Conservation (phyloP, 2,329 filamentous ascomycete species). For the Monilinia fructigena region DNA sequence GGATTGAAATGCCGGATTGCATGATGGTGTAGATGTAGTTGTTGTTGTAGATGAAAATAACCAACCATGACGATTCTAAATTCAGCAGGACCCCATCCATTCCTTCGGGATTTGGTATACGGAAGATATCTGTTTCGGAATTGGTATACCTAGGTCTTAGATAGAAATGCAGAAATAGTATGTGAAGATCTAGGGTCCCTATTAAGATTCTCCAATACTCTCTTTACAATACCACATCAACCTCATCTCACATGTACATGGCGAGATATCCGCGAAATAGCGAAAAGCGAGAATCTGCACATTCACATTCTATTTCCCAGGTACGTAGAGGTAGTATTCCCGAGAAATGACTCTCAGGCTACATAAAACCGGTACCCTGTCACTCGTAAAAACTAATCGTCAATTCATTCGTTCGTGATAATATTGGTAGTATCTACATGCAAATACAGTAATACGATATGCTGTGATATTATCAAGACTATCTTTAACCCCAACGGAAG, state of each 20-base stretch:
- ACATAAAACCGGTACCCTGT: too few species aligned
- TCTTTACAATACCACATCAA: not conserved
- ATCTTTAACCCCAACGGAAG: not conserved
- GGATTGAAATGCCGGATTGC: not conserved
- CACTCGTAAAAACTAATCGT: too few species aligned
- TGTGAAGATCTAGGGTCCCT: not conserved
- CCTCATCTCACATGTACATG: constrained; percentile 5
- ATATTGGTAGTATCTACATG: too few species aligned
- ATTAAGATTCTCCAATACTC: not conserved
- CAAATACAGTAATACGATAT: too few species aligned
- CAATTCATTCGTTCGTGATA: too few species aligned
- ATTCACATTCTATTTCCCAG: not conserved
- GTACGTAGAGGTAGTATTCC: too few species aligned
- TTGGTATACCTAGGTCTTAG: not conserved
- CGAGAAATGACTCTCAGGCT: too few species aligned
- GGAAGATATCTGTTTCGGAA: not conserved
- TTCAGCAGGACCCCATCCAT: too few species aligned
- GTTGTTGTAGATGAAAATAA: not conserved
- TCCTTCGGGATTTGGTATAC: not conserved
- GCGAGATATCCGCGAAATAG: not conserved
- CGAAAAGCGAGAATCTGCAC: not conserved
- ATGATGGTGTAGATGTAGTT: too few species aligned
- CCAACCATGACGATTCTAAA: too few species aligned
- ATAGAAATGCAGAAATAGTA: not conserved
- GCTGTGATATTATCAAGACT: too few species aligned